Evolutionary conservation across 1,139 yeast species (phyloP).

Genomic region (Pichia sp.): DNA sequence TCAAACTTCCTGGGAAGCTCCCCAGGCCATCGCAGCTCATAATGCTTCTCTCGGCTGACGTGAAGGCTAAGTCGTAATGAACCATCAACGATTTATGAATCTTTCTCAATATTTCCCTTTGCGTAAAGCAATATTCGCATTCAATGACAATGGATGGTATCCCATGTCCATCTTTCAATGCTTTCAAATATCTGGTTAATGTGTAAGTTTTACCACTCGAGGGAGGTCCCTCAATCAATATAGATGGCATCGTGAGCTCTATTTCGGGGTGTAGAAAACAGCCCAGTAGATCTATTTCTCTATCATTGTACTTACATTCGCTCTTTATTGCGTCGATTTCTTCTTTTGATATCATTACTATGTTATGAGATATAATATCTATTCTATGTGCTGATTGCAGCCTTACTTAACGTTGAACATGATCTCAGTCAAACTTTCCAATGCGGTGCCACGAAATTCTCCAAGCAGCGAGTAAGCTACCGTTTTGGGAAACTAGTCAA

Average conservation of each 20-base stretch:
- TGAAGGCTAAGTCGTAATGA: slow-evolving; percentile 14
- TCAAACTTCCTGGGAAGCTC: slow-evolving; percentile 26
- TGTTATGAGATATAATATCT: background rate
- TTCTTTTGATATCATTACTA: slow-evolving; percentile 9
- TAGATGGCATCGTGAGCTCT: slow-evolving; percentile 21
- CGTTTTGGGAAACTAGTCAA: background rate
- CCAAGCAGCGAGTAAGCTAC: background rate
- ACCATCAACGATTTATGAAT: slow-evolving; percentile 20
- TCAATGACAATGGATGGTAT: slow-evolving; percentile 21
- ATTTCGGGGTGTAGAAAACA: slow-evolving; percentile 23
- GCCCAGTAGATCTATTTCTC: slow-evolving; percentile 18
- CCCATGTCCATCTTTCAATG: slow-evolving; percentile 8
- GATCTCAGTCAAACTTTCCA: no score
- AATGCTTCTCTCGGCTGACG: slow-evolving; percentile 13
- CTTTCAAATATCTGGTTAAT: slow-evolving; percentile 18
- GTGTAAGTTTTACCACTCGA: slow-evolving; percentile 32
- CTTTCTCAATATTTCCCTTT: slow-evolving; percentile 24
- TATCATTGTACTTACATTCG: slow-evolving; percentile 19
- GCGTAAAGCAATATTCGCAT: slow-evolving; percentile 28
- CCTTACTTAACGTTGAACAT: no score
- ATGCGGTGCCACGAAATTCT: no score
- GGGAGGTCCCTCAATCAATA: slow-evolving; percentile 30
- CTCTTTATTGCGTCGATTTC: slow-evolving; percentile 9
- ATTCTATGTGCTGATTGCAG: no score
- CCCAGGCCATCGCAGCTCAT: slow-evolving; percentile 25